Conservation (phyloP, 1,284 basidiomycete species). For the Coniferiporia sulphurascens region DNA sequence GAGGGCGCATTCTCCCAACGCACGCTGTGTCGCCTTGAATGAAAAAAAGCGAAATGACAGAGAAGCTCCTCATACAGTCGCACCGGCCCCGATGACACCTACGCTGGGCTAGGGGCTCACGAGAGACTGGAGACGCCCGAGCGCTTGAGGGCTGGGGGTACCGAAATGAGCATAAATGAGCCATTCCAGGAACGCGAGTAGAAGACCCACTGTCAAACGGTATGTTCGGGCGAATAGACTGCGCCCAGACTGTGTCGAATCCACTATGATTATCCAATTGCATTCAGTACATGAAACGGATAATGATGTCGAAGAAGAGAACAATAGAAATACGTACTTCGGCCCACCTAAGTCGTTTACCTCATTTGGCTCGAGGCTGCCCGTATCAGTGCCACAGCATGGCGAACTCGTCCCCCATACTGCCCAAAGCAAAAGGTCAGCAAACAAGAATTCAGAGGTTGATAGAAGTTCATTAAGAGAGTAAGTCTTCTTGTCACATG, state of each 20-base stretch:
- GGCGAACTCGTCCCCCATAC: constrained; percentile 41
- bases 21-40: too few relatives aligned
- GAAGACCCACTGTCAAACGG: constrained; percentile 29
- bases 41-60: too few relatives aligned
- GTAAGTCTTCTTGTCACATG: too few relatives aligned
- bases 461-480: too few relatives aligned
- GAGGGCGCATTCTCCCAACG: too few relatives aligned
- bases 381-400: constrained; percentile 41
- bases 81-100: too few relatives aligned
- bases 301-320: not conserved
- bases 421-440: constrained; percentile 18
- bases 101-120: not conserved
- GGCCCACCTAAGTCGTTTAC: constrained; percentile 25
- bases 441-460: not conserved
- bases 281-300: not conserved
- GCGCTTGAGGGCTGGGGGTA: constrained; percentile 21
- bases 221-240: constrained; percentile 38
- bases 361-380: constrained; percentile 40
- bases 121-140: constrained; percentile 21
- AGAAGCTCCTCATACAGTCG: too few relatives aligned
- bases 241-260: constrained; percentile 40
- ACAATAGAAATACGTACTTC: constrained; percentile 19
- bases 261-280: constrained; percentile 27
- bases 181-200: not conserved
- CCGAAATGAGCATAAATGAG: not conserved